Conservation (phyloP, 805 yeast species). For the Teunomyces barrocoloradensis region DNA sequence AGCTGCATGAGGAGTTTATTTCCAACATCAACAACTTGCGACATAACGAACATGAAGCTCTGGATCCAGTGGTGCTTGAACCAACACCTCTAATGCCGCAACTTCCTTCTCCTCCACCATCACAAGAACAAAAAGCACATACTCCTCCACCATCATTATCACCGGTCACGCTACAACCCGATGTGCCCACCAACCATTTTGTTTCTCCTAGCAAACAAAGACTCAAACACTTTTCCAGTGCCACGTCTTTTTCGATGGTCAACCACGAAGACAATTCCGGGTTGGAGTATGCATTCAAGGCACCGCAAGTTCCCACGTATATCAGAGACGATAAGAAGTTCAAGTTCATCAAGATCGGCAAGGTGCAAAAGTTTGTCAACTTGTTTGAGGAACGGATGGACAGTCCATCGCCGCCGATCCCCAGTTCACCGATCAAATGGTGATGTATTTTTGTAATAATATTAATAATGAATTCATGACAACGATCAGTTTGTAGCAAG, state of each 20-base stretch:
- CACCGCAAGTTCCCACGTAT: constrained; percentile 31
- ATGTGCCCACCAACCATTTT: background rate
- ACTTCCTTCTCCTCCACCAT: background rate
- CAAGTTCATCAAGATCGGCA: constrained; percentile 44
- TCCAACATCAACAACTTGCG: constrained; percentile 24
- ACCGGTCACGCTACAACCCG: background rate
- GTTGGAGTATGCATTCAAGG: constrained; percentile 30
- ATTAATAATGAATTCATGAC: constrained; percentile 2
- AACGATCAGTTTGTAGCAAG: background rate
- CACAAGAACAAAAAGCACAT: no score
- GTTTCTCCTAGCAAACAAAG: constrained; percentile 15
- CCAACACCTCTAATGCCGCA: background rate
- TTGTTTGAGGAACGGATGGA: constrained; percentile 37
- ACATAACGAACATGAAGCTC: constrained; percentile 22
- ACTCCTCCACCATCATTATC: background rate
- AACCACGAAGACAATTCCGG: constrained; percentile 27
- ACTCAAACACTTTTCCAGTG: constrained; percentile 15
- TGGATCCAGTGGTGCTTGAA: background rate
- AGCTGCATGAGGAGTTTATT: constrained; percentile 17
- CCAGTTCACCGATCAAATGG: constrained; percentile 6
- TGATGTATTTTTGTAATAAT: background rate
- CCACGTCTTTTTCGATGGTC: constrained; percentile 22
- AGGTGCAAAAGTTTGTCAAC: constrained; percentile 44
- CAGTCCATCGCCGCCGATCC: background rate
- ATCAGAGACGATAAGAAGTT: constrained; percentile 42